Percentiles rank a stretch among this genome's conserved stretches.
Conservation (phyloP, 495 filamentous ascomycete genomes). For the Sabuloglossum arenarium region DNA sequence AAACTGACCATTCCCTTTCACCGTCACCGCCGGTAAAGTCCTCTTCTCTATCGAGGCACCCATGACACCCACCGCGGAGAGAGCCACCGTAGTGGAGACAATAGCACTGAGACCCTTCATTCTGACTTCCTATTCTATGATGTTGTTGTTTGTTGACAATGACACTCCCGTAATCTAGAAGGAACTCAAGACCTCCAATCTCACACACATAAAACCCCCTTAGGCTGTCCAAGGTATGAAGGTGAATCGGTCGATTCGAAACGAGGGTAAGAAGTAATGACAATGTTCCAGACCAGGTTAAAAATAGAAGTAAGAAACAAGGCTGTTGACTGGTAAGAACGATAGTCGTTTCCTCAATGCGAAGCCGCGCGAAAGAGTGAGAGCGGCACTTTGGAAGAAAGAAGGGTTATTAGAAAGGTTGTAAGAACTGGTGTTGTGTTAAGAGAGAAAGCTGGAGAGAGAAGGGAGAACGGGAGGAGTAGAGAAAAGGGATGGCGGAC, state of each 20-base stretch:
- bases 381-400: background rate
- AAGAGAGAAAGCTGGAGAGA: background rate
- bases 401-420: background rate
- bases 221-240: background rate
- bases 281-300: background rate
- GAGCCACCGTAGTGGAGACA: constrained; percentile 4
- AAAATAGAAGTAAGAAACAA: background rate
- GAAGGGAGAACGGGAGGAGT: background rate
- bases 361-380: constrained; percentile 2
- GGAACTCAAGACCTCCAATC: too few relatives aligned
- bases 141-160: background rate
- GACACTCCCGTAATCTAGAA: background rate
- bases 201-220: background rate
- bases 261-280: background rate
- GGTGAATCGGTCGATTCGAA: background rate
- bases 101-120: constrained; percentile 6
- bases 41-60: constrained; percentile 2
- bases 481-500: background rate
- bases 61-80: constrained; percentile 2
- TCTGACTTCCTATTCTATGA: background rate
- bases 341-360: background rate
- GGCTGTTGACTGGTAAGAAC: background rate
- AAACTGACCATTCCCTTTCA: constrained; percentile 25
- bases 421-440: background rate
- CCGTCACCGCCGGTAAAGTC: constrained; percentile 16